phyloP scores from a whole-genome alignment of 2,329 filamentous ascomycete species.

The Aspergillus melleus region DNA sequence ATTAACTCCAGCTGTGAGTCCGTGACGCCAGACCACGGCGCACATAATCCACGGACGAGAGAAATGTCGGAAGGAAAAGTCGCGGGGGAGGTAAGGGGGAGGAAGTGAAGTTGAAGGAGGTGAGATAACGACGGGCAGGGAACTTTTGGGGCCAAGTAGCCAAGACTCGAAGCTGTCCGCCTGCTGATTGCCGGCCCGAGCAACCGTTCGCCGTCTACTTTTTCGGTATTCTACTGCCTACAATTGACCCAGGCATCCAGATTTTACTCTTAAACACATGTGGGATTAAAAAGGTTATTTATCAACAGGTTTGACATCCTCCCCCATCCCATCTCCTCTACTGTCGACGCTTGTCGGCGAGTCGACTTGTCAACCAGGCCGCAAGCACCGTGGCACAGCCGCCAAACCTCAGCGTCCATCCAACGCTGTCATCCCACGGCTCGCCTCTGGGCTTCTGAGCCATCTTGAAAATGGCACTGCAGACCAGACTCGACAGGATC shows the following conservation, averaged over 20 bases:
- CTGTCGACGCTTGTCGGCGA: slow-evolving; percentile 58
- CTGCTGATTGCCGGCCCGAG: neutral
- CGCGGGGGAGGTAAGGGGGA: neutral
- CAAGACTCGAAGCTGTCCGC: neutral
- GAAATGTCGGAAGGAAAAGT: neutral
- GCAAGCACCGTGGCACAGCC: slow-evolving; percentile 76
- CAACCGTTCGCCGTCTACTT: neutral
- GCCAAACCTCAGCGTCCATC: slow-evolving; percentile 81
- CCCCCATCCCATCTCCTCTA: neutral
- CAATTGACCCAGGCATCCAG: neutral
- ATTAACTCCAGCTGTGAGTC: slow-evolving; percentile 36
- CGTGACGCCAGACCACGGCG: slow-evolving; percentile 29
- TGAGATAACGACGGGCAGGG: neutral
- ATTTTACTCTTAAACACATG: too few species aligned
- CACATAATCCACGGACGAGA: slow-evolving; percentile 34
- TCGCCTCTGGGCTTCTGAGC: slow-evolving; percentile 84
- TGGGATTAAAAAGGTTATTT: too few species aligned
- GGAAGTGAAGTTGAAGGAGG: neutral
- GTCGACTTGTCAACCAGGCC: slow-evolving; percentile 68
- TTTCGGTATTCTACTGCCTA: neutral
- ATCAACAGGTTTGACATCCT: neutral
- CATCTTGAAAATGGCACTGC: slow-evolving; percentile 78
- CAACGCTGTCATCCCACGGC: slow-evolving; percentile 82
- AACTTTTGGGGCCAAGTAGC: neutral
- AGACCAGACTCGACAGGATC: slow-evolving; percentile 82